Evolutionary conservation across 1,284 basidiomycete genomes (phyloP), one percentile per base, ranked within the genome.

Genomic region (Lignosus rhinocerotis): DNA sequence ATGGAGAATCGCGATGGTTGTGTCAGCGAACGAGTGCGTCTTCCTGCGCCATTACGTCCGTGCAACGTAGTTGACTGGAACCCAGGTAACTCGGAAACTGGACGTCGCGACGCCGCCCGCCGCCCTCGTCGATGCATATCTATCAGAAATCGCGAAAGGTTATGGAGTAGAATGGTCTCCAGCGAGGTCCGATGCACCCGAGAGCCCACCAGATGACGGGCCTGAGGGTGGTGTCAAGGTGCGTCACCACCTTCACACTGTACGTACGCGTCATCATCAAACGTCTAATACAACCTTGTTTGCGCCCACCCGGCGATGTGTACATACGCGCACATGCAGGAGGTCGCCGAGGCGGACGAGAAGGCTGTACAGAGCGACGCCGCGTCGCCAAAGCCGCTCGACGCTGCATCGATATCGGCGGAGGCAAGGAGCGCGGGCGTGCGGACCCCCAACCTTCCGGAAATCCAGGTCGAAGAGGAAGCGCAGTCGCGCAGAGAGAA

Each of bases 111-210:
- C 90, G 3, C 94, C 95, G 0, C 79, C 87, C 1, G 16, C 77
- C 1, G 85, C 87, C 42, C 80, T 96, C 7, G 93, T 98, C 10
- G 90, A 96, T 68, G 87, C 85, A n/a, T 96, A 96, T 72, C 78
- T 96, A 12, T 74, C 76, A 43, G 94, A 96, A 73, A 96, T 97
- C 61, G 90, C 93, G 1, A 92, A 87, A 70, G 93, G 88, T 2
- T 97, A 96, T 67, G 83, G 85, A 2, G 81, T 95, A n/a, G 73
- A 81, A 47, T 96, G 91, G 88, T 69, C 76, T 1, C 76, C 86
- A 31, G 71, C 75, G 21, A 63, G 49, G 53, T 63, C 59, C 33
- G 58, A 66, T n/a, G 67, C 62, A 30, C 68, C 62, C 41, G 69
- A 64, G 33, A 69, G 66, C 33, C 74, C 68, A 25, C 67, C 68